phyloP scores from a whole-genome alignment of 2,329 filamentous ascomycete genomes.

The Epichloe sp. region DNA sequence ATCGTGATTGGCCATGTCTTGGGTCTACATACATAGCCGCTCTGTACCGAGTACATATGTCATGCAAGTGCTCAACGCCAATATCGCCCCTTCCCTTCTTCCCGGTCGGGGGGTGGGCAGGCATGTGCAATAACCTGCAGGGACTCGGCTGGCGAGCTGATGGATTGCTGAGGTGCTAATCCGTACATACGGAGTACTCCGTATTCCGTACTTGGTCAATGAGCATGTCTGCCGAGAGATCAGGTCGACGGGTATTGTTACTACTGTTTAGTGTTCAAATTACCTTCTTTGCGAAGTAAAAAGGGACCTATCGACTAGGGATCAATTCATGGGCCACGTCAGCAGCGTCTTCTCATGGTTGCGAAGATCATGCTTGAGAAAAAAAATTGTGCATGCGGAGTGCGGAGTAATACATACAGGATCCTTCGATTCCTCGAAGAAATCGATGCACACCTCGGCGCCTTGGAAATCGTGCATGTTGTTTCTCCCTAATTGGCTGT shows the following conservation, averaged over 20 bases:
- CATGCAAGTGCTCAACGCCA: slow-evolving; percentile 21
- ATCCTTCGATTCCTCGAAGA: too few relatives aligned
- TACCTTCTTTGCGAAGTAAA: too few relatives aligned
- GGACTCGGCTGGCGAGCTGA: slow-evolving; percentile 9
- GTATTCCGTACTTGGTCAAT: background rate
- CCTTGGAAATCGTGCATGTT: background rate
- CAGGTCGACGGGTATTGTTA: background rate
- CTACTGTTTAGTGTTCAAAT: background rate
- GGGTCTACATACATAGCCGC: slow-evolving; percentile 26
- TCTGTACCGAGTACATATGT: slow-evolving; percentile 18
- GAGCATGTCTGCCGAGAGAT: background rate
- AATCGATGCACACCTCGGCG: too few relatives aligned
- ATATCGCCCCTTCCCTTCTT: background rate
- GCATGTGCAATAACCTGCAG: slow-evolving; percentile 13
- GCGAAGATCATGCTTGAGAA: too few relatives aligned
- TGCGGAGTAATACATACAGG: background rate
- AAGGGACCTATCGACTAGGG: too few relatives aligned
- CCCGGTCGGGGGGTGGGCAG: slow-evolving; percentile 5
- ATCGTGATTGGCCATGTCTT: slow-evolving; percentile 20
- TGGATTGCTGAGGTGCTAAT: background rate
- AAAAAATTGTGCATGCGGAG: background rate
- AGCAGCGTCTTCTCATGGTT: background rate
- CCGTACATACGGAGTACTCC: background rate
- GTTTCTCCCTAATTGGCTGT: background rate
- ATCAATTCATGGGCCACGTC: background rate